Evolutionary conservation across 2,329 filamentous ascomycete genomes (phyloP), one percentile per base, ranked within the genome.

Genomic region (Phaeoacremonium minimum): DNA sequence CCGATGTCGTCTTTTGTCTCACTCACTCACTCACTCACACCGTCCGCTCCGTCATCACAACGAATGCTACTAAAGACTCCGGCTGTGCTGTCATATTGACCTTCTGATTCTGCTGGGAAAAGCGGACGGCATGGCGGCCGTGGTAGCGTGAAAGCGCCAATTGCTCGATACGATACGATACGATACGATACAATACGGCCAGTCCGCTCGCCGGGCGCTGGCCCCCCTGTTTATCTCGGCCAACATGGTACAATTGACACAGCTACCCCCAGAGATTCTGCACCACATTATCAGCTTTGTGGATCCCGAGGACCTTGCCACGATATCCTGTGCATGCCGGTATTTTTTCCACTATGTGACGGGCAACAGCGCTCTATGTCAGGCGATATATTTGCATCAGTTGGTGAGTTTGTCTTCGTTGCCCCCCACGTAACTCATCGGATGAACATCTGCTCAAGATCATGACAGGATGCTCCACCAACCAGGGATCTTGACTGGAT

Each of bases 241-340:
- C 33, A 54, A 37, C 28, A 61, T 60, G 57, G 40, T 43, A 8
- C 40, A 47, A 37, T 35, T 69, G n/a, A 58, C 54, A 1, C 52
- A 61, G 30, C 69, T 83, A 15, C 79, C 80, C 7, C 66, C 73
- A 6, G 83, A 87, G 63, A 68, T 85, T 29, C 53, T 85, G 17
- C 75, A 83, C 48, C 63, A 71, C 49, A 75, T 86, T 45, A 63
- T 87, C 43, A 58, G 55, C 39, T 67, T 70, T 45, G 65, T 83
- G 26, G 58, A 73, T 18, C 75, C 78, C 2, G 54, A 58, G 28
- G 81, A 85, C 43, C 58, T 87, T 7, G 63, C 67, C 2, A 52
- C 58, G 7, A 51, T 85, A 30, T 66, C 69, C 26, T 57, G 55
- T 40, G 71, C 71, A 32, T 84, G 75, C 52, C 66, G 59, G 14